These are phyloP conservation scores for Patellifolia procumbens DNA, from an alignment of 179 eudicot genomes.

Conservation along the genomic window DNA sequence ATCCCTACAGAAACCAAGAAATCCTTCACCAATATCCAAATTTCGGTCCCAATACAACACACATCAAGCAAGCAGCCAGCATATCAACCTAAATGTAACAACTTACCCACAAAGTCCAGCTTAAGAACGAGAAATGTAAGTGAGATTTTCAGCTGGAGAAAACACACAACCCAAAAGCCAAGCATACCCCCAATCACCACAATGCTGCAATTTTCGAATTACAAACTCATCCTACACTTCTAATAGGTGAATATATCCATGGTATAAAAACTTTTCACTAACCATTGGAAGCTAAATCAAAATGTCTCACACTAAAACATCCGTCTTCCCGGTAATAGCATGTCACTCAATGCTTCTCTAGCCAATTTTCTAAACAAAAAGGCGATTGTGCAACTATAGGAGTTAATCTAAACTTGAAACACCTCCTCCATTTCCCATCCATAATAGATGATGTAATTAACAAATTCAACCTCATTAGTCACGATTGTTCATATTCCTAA, in stretches of 20 bases:
- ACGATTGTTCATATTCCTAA: too few species aligned
- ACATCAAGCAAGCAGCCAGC: not conserved
- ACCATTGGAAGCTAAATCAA: too few species aligned
- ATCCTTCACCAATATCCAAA: not conserved
- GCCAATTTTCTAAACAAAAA: too few species aligned
- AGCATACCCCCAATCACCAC: too few species aligned
- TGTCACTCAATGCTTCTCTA: not conserved
- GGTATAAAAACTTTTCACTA: too few species aligned
- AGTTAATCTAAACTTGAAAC: not conserved
- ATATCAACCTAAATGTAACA: not conserved
- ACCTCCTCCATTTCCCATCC: too few species aligned
- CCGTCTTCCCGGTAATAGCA: not conserved
- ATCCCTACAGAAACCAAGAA: too few species aligned
- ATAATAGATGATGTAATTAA: too few species aligned
- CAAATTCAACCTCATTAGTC: too few species aligned
- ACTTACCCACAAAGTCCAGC: not conserved
- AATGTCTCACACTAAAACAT: not conserved
- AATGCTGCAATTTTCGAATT: too few species aligned
- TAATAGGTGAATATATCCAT: too few species aligned
- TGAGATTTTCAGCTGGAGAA: not conserved
- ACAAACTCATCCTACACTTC: too few species aligned
- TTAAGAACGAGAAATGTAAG: not conserved
- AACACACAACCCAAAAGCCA: not conserved
- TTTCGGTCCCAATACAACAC: not conserved
- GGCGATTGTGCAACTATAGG: not conserved